Evolutionary conservation across 225 moss, liverwort and hornwort genomes (phyloP), one percentile per base, ranked within the genome.

Genomic region (Physcomitrellopsis africana): DNA sequence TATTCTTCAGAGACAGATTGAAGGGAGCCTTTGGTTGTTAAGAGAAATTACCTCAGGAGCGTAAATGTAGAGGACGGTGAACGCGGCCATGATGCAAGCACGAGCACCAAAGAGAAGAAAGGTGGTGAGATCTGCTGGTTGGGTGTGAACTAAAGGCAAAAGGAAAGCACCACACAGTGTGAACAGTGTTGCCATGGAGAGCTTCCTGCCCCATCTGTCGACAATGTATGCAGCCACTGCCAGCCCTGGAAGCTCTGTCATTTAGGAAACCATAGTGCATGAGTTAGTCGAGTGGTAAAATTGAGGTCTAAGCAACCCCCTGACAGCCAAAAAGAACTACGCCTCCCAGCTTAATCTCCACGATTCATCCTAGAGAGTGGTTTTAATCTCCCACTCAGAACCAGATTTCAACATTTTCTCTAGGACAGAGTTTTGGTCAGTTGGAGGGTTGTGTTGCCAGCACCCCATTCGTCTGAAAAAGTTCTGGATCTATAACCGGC

Each of bases 21-120:
- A 2, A 69, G 27, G 23, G 45, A 64, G 62, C 32, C 37, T 41
- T 44, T 11, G 8, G 13, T 46, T 13, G 22, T 46, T 44, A 53
- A 19, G 48, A n/a, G 59, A 22, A 22, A 17, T 1, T 20, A 92
- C 94, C 95, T 95, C 95, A 49, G 95, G 95, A 5, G 92, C 95
- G 54, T 95, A 95, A 66, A 95, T 92, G 76, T 89, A 91, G 68
- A 95, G 86, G 69, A 95, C 81, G 32, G 95, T 95, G 74, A 95
- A 95, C 70, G 95, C 95, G 41, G 92, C 92, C 91, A 92, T 95
- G 52, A 92, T 92, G 81, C 81, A 83, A 68, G 88, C 91, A 44
- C 95, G 91, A 76, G 82, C 89, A 48, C 92, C 88, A 59, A 95
- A 95, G 1, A 95, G 84, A 67, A 89, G 74, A 72, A 80, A 72